These are phyloP conservation scores for Erigeron philadelphicus DNA, from an alignment of 140 eudicot genomes.

Conservation along the genomic window DNA sequence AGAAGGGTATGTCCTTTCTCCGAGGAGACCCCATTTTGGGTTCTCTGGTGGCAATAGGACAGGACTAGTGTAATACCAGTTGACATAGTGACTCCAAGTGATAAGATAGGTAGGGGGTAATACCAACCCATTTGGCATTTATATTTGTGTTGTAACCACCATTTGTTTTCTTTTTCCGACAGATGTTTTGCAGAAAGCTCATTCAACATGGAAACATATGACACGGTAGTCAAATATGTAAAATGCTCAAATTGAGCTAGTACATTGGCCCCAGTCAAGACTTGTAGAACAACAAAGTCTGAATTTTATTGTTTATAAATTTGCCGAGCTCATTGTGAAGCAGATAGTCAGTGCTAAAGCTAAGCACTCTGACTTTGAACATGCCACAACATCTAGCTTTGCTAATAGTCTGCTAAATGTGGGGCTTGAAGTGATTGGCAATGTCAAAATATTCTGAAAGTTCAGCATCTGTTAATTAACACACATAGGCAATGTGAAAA, in stretches of 20 bases:
- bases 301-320: constrained; percentile 7
- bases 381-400: constrained; percentile 1
- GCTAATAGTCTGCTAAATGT: constrained; percentile 3
- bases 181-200: constrained; percentile 81
- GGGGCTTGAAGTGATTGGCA: neutral
- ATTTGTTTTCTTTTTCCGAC: neutral
- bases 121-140: neutral
- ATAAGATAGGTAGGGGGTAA: neutral
- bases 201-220: constrained; percentile 65
- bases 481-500: no score
- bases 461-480: neutral
- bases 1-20: neutral
- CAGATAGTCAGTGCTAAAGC: neutral
- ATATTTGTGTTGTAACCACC: constrained; percentile 8
- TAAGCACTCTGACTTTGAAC: constrained; percentile 8
- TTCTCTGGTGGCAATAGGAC: neutral
- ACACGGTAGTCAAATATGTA: constrained; percentile 48
- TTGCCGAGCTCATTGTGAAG: neutral
- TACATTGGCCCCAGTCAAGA: neutral
- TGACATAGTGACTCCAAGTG: neutral
- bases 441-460: neutral
- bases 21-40: neutral
- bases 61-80: neutral
- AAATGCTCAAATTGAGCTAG: constrained; percentile 11
- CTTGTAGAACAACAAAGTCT: neutral